Conservation (phyloP, 257 asterid species). For the Primulina eburnea region DNA sequence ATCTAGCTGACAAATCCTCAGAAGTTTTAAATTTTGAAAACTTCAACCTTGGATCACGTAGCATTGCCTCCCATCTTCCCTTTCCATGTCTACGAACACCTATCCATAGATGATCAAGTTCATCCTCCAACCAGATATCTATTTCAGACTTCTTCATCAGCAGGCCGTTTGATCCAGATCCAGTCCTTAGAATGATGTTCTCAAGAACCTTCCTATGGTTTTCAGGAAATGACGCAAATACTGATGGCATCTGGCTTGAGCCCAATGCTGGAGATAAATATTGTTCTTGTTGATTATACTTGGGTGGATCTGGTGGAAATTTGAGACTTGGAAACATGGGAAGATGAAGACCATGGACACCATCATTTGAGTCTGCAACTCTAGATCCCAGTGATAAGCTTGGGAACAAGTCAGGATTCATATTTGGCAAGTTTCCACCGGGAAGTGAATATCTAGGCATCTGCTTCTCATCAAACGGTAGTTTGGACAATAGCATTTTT, state of each 20-base stretch:
- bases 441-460: slow-evolving; percentile 64
- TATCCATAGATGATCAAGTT: slow-evolving; percentile 92
- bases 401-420: slow-evolving; percentile 59
- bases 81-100: slow-evolving; percentile 93
- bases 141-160: slow-evolving; percentile 47
- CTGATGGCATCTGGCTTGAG: slow-evolving; percentile 48
- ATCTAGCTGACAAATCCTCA: slow-evolving; percentile 65
- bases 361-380: slow-evolving; percentile 40
- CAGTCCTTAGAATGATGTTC: slow-evolving; percentile 71
- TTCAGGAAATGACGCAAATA: slow-evolving; percentile 74
- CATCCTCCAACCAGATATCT: slow-evolving; percentile 93
- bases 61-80: slow-evolving; percentile 90
- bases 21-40: slow-evolving; percentile 74
- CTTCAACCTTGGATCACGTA: slow-evolving; percentile 72
- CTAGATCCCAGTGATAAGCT: slow-evolving; percentile 78
- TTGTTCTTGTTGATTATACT: slow-evolving; percentile 52
- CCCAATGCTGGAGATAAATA: slow-evolving; percentile 56
- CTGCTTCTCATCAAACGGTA: slow-evolving; percentile 67
- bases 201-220: slow-evolving; percentile 81
- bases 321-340: slow-evolving; percentile 71
- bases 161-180: slow-evolving; percentile 55
- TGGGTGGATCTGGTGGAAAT: slow-evolving; percentile 52
- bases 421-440: slow-evolving; percentile 39
- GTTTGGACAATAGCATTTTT: slow-evolving; percentile 60
- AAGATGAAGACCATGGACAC: slow-evolving; percentile 47